Evolutionary conservation across 2,329 filamentous ascomycete species (phyloP), one percentile per base, ranked within the genome.

Genomic region (Penicillium sp.): DNA sequence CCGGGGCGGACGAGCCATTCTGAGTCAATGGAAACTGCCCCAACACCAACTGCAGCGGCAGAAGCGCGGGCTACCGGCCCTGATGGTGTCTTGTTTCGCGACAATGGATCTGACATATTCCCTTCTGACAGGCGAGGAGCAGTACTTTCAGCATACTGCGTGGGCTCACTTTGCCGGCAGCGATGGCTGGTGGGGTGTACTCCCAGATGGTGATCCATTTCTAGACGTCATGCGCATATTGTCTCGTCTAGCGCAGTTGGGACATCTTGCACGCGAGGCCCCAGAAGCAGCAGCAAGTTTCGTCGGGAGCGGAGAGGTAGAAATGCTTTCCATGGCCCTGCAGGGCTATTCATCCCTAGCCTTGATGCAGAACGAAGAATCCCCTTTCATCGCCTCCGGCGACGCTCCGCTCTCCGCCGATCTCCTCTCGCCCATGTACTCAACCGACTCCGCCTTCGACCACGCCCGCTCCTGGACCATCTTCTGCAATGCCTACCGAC

Each of bases 1-100:
- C 18, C 65, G 67, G 6, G 73, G 73, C 1, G 71, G 74, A 0
- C 52, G 70, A 35, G 73, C 73, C 3, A 74, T 75, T 3, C 59
- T 75, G 5, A 63, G 65, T 20, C 65, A 66, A 20, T 61, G 56
- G 60, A 54, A 57, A 43, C 30, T 59, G 7, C 52, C 24, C 16
- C 56, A 56, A 18, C 51, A 57, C 11, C 59, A 55, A 23, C 24
- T 61, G 9, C 52, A 42, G 20, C 59, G 28, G 23, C 38, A 56
- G 40, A 58, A 61, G 46, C 50, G 58, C 8, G 63, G 63, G 1
- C 55, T 65, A 11, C 57, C 55, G 16, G 58, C 60, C 24, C 46
- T 78, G 61, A 72, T 78, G 47, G 56, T 78, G 6, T 77, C 76
- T 0, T 74, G 77, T 48, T 78, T 78, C 47, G 70, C 70, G 2